A percentile compares a stretch with the other conserved stretches of the same genome.
These are phyloP conservation scores for Leccinum laetum DNA, from an alignment of 1,284 basidiomycete genomes.

Conservation along the genomic window DNA sequence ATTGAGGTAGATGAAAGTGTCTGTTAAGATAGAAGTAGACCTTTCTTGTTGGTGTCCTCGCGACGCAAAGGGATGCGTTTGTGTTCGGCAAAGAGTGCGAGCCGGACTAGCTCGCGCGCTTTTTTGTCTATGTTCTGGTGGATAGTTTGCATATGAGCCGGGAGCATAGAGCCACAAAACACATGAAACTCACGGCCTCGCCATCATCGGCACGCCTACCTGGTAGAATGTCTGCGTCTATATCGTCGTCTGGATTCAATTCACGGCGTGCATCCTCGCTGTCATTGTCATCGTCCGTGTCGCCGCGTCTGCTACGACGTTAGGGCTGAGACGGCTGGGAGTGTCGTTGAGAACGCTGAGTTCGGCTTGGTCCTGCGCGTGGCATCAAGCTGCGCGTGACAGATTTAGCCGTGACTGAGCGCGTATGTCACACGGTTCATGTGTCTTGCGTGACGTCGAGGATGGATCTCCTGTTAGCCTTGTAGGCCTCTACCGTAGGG, in stretches of 20 bases:
- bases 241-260: conserved; percentile 27
- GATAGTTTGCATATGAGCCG: too few species aligned
- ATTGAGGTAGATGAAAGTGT: not conserved
- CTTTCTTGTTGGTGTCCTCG: too few species aligned
- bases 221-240: conserved; percentile 25
- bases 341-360: conserved; percentile 30
- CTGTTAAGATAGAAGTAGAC: not conserved
- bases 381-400: conserved; percentile 18
- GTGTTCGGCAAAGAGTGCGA: too few species aligned
- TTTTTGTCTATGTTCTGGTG: too few species aligned
- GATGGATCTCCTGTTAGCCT: too few species aligned
- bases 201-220: conserved; percentile 11
- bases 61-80: too few species aligned
- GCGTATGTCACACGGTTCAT: not conserved
- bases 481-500: too few species aligned
- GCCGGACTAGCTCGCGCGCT: too few species aligned
- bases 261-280: conserved; percentile 16
- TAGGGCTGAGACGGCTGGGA: conserved; percentile 34
- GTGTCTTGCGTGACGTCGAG: not conserved
- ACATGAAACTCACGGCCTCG: conserved; percentile 23
- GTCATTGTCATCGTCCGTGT: conserved; percentile 26
- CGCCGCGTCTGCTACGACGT: conserved; percentile 15
- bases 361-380: conserved; percentile 29
- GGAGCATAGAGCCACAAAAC: too few species aligned
- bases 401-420: not conserved